Evolutionary conservation across 163 green algal species (phyloP).

Genomic region (Chloromonas sp.): DNA sequence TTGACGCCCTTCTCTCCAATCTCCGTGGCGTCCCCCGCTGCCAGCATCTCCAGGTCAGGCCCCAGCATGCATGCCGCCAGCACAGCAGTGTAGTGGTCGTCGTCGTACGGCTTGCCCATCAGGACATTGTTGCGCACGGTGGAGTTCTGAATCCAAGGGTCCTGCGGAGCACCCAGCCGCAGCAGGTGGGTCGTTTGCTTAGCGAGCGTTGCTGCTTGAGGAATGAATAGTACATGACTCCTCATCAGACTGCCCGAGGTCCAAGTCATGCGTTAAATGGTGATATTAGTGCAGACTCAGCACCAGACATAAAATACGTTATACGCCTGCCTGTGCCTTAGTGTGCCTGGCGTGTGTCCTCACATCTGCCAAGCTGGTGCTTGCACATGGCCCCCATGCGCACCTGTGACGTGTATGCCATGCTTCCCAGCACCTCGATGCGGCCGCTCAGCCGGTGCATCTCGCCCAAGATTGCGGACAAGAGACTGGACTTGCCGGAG

Average conservation of each 20-base stretch:
- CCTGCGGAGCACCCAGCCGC: background rate
- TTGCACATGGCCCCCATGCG: too few species aligned
- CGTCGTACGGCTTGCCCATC: constrained; percentile 45
- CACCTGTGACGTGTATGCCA: too few species aligned
- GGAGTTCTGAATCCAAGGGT: constrained; percentile 71
- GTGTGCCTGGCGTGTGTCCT: background rate
- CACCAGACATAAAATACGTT: too few species aligned
- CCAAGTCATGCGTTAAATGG: background rate
- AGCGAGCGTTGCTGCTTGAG: background rate
- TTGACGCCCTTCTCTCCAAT: constrained; percentile 73
- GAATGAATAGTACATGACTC: background rate
- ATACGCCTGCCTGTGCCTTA: background rate
- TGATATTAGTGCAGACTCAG: background rate
- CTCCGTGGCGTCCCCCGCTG: constrained; percentile 64
- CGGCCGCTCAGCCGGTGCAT: too few species aligned
- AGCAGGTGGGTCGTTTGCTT: background rate
- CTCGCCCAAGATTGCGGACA: too few species aligned
- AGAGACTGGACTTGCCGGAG: too few species aligned
- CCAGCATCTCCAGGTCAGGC: constrained; percentile 71
- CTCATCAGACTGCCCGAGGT: background rate
- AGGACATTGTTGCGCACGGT: constrained; percentile 71
- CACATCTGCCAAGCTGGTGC: too few species aligned
- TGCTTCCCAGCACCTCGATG: too few species aligned
- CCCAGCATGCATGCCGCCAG: constrained; percentile 69
- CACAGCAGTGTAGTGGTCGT: constrained; percentile 12